These are phyloP conservation scores for Arabidopsis thaliana DNA, from an alignment of 345 rosid genomes.

Conservation along the genomic window TAIR10.1 NC_003074.8:17025001-17025500, in stretches of 20 bases:
- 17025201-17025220: slow-evolving; percentile 23
- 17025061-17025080: background rate
- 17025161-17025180: background rate
- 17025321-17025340: background rate
- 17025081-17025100: slow-evolving; percentile 23
- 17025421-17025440: background rate
- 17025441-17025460: background rate
- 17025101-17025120: slow-evolving; percentile 8
- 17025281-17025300: background rate
- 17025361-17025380: background rate
- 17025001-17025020: slow-evolving; percentile 15
- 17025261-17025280: slow-evolving; percentile 4
- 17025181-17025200: slow-evolving; percentile 2
- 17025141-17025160: slow-evolving; percentile 12
- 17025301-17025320: background rate
- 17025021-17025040: background rate
- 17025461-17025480: too few relatives aligned
- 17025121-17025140: background rate
- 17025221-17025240: background rate
- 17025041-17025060: background rate
- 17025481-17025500: too few relatives aligned
- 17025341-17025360: background rate
- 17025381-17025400: background rate
- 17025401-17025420: background rate
- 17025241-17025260: background rate